Percentiles rank a stretch among this genome's conserved stretches.
Evolutionary conservation across 148 eudicot species (phyloP).

Genomic region (Cornus suecica): DNA sequence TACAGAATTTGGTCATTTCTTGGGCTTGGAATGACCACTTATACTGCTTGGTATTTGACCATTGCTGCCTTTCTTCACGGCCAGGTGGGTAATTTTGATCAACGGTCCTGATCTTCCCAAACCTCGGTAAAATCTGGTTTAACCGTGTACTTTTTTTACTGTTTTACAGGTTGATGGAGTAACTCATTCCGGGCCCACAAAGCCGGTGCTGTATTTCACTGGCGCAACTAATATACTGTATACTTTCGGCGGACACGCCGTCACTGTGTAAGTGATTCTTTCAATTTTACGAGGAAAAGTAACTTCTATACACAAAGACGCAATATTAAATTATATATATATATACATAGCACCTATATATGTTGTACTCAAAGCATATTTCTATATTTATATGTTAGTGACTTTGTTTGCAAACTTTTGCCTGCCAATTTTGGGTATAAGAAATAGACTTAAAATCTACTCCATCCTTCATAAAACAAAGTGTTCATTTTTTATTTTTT

Average conservation of each 20-base stretch:
- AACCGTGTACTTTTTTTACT: not conserved
- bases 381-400: not conserved
- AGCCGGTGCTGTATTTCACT: slow-evolving; percentile 29
- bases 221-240: slow-evolving; percentile 36
- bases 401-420: not conserved
- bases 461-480: too few relatives aligned
- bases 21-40: slow-evolving; percentile 40
- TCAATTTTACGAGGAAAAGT: not conserved
- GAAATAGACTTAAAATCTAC: not conserved
- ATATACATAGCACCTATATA: too few relatives aligned
- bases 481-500: too few relatives aligned
- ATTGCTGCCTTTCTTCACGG: slow-evolving; percentile 30
- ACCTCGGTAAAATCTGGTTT: not conserved
- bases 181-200: slow-evolving; percentile 22
- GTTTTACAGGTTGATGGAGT: slow-evolving; percentile 18
- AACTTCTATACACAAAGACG: too few relatives aligned
- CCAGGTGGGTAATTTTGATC: slow-evolving; percentile 24
- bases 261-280: slow-evolving; percentile 27
- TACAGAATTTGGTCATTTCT: slow-evolving; percentile 38
- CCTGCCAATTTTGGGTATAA: not conserved
- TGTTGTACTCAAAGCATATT: too few relatives aligned
- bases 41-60: slow-evolving; percentile 40
- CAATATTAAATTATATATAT: not conserved
- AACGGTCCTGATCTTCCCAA: not conserved
- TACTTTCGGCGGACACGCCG: slow-evolving; percentile 37